Evolutionary conservation across 2,329 filamentous ascomycete genomes (phyloP), one percentile per base, ranked within the genome.

Genomic region (Davidsoniella virescens): DNA sequence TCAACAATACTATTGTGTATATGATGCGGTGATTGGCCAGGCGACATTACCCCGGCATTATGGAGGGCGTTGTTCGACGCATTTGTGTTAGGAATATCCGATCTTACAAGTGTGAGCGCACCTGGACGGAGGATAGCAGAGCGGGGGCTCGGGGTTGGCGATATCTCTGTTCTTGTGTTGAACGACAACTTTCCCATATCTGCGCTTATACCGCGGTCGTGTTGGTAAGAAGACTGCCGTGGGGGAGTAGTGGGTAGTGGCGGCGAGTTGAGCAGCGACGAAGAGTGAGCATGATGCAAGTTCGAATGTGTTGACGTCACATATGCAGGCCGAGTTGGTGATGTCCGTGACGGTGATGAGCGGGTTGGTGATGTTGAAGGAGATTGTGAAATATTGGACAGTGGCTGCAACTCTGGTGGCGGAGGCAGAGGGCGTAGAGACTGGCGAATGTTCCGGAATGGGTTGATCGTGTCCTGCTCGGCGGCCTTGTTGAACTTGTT

Each of bases 391-490:
- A 20, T 26, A 3, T 20, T 6, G 37, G 36, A 36, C 44, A 39
- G 12, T 9, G 49, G 46, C 16, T 49, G 49, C 16, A 50, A 57
- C 14, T 70, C 74, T 2, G 83, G 81, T 1, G 75, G 69, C 60
- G 84, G 82, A 3, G 81, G 76, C 5, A 87, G 70, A 20, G 84
- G 84, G 45, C 86, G 78, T 54, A 94, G 69, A 18, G 85, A 87
- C 59, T 84, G 82, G 49, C 87, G 81, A 54, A 83, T 75, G 56
- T 73, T 81, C 56, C 76, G 78, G 60, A 87, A 88, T 55, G 81
- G 70, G 57, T 76, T 78, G 33, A 78, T 76, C n/a, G 76, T 70
- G 54, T 65, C 62, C 52, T 63, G 65, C 57, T 67, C 64, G 49
- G 65, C 57, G 55, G 59, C 26, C 9, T 40, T 42, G 23, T 54